A percentile compares a stretch with the other conserved stretches of the same genome.
Evolutionary conservation across 2,329 filamentous ascomycete genomes (phyloP).

Genomic region (Trichophyton schoenleinii): DNA sequence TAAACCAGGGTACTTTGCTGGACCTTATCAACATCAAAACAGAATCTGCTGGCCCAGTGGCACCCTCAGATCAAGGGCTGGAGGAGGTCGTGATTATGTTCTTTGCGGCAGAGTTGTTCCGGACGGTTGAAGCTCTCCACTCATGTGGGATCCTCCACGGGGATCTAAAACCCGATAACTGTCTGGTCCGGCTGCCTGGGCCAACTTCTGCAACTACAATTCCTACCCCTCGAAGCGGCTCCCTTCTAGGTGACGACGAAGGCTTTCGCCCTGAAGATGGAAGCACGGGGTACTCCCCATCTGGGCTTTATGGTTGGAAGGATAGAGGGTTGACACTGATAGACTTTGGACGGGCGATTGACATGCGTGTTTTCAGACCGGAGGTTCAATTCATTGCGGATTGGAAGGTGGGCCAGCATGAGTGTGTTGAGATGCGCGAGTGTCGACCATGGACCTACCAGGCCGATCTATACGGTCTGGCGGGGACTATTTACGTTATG

Average conservation of each 20-base stretch:
- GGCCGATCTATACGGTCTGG: slow-evolving; percentile 88
- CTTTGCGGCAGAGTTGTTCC: slow-evolving; percentile 80
- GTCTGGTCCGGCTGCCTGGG: slow-evolving; percentile 74
- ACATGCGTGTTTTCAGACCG: slow-evolving; percentile 71
- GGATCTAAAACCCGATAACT: slow-evolving; percentile 92
- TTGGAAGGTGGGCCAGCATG: slow-evolving; percentile 76
- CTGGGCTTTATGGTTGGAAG: slow-evolving; percentile 66
- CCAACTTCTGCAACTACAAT: slow-evolving; percentile 17
- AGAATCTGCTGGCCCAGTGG: slow-evolving; percentile 42
- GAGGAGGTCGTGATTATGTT: slow-evolving; percentile 92
- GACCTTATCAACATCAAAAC: slow-evolving; percentile 78
- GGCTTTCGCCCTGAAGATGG: slow-evolving; percentile 18
- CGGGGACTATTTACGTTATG: slow-evolving; percentile 74
- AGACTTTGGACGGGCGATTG: slow-evolving; percentile 88
- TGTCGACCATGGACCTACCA: slow-evolving; percentile 93
- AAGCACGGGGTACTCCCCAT: slow-evolving; percentile 51
- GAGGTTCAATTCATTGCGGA: slow-evolving; percentile 84
- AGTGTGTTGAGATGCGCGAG: slow-evolving; percentile 94
- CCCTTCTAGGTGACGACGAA: slow-evolving; percentile 9
- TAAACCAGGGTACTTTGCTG: slow-evolving; percentile 82
- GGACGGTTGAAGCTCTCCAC: slow-evolving; percentile 80
- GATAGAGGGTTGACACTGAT: slow-evolving; percentile 74
- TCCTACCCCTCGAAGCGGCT: slow-evolving; percentile 13
- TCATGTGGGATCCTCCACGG: slow-evolving; percentile 70
- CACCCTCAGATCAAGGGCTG: slow-evolving; percentile 51